phyloP scores from a whole-genome alignment of 495 filamentous ascomycete genomes.

The Bacidia rubella region DNA sequence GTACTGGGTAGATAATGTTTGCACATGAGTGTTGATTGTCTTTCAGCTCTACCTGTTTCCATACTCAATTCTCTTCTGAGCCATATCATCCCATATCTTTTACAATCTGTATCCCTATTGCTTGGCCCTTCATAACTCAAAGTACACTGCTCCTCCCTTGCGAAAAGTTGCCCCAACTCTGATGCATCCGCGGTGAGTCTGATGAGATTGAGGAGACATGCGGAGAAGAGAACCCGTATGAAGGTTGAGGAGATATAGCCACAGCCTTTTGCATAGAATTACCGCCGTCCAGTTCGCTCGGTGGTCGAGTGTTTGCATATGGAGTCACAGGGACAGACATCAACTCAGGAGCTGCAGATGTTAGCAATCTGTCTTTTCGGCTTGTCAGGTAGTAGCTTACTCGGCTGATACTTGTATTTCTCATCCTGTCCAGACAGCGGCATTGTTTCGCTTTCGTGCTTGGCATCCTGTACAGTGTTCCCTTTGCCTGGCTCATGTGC shows the following conservation, averaged over 20 bases:
- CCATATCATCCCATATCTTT: no score
- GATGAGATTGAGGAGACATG: neutral
- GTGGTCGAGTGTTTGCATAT: neutral
- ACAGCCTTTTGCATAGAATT: neutral
- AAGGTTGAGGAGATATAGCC: neutral
- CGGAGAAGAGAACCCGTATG: slow-evolving; percentile 4
- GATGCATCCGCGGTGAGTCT: neutral
- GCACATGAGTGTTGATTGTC: no score
- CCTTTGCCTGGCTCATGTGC: neutral
- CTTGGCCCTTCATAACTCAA: no score
- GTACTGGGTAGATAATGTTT: no score
- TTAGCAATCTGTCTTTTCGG: neutral
- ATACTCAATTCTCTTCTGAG: no score
- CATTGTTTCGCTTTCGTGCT: neutral
- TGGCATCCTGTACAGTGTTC: slow-evolving; percentile 3
- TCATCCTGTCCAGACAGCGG: neutral
- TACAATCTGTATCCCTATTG: no score
- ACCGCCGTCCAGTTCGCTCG: slow-evolving; percentile 1
- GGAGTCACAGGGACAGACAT: slow-evolving; percentile 1
- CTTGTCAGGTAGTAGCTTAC: neutral
- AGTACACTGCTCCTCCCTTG: neutral
- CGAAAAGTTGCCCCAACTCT: neutral
- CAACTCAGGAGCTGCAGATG: neutral
- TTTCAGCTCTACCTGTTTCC: no score
- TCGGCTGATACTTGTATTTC: neutral